phyloP scores from a whole-genome alignment of 352 stramenopile genomes.

The Phytophthora colocasiae region DNA sequence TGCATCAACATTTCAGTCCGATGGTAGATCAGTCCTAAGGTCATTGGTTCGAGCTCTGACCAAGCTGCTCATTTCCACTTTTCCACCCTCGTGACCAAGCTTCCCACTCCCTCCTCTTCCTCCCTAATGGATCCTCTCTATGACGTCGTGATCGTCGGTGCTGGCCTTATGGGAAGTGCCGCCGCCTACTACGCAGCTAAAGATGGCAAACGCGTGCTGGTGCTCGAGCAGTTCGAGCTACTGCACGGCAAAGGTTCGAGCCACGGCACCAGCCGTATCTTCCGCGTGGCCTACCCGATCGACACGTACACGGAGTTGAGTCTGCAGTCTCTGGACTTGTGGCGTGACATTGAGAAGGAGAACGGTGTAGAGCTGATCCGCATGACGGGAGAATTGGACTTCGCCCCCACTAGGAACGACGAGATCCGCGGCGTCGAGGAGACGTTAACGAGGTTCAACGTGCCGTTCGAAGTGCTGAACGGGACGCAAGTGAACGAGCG shows the following conservation, averaged over 20 bases:
- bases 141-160: constrained; percentile 66
- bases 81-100: neutral
- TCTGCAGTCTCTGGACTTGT: constrained; percentile 64
- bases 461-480: constrained; percentile 57
- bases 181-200: constrained; percentile 63
- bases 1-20: constrained; percentile 8
- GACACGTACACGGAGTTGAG: constrained; percentile 76
- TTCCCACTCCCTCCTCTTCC: constrained; percentile 3
- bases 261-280: constrained; percentile 82
- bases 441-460: constrained; percentile 35
- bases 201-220: constrained; percentile 55
- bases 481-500: constrained; percentile 49
- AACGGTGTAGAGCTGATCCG: constrained; percentile 50
- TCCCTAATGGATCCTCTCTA: constrained; percentile 26
- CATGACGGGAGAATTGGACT: constrained; percentile 72
- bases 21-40: too few species aligned
- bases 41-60: neutral
- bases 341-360: constrained; percentile 55
- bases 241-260: constrained; percentile 75
- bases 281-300: constrained; percentile 83
- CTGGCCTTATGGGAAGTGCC: constrained; percentile 73
- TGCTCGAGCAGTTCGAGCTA: constrained; percentile 78
- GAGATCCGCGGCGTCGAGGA: constrained; percentile 40
- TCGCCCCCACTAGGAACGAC: constrained; percentile 39
- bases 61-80: neutral